Conservation (phyloP, 2,329 filamentous ascomycete genomes). For the Colletotrichum phormii region DNA sequence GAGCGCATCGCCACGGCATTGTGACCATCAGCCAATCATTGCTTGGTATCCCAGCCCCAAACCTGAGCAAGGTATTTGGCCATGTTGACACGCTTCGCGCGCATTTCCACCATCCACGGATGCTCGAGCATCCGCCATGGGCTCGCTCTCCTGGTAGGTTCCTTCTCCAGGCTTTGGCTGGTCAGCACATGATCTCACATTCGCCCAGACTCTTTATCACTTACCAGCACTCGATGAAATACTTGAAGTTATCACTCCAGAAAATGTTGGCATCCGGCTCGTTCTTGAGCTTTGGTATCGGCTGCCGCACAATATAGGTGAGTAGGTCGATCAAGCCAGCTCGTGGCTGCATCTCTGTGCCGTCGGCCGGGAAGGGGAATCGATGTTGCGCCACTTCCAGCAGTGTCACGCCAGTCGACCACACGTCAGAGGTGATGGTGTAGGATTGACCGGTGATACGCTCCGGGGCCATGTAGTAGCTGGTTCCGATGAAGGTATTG, state of each 20-base stretch:
- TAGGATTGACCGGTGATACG: slow-evolving; percentile 98
- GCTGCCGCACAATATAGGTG: slow-evolving; percentile 96
- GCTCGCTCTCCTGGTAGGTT: slow-evolving; percentile 85
- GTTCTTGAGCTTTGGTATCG: slow-evolving; percentile 95
- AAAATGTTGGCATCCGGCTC: slow-evolving; percentile 89
- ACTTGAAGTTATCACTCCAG: slow-evolving; percentile 98
- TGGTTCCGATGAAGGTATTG: slow-evolving; percentile 98
- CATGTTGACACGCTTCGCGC: slow-evolving; percentile 97
- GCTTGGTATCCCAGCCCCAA: slow-evolving; percentile 88
- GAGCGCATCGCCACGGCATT: not conserved
- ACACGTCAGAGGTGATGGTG: slow-evolving; percentile 98
- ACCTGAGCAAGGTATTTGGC: slow-evolving; percentile 91
- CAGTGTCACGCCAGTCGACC: slow-evolving; percentile 95
- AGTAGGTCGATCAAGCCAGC: slow-evolving; percentile 94
- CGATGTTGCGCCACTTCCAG: slow-evolving; percentile 99
- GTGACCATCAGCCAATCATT: not conserved
- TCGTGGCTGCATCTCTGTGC: slow-evolving; percentile 92
- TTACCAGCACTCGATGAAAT: slow-evolving; percentile 99
- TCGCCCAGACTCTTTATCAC: slow-evolving; percentile 51
- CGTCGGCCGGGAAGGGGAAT: slow-evolving; percentile 97
- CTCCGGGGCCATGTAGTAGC: slow-evolving; percentile 99
- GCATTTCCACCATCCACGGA: slow-evolving; percentile 99
- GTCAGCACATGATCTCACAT: slow-evolving; percentile 8
- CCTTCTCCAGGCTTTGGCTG: slow-evolving; percentile 85
- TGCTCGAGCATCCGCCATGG: slow-evolving; percentile 99